Percentiles rank a stretch among this genome's conserved stretches.
phyloP scores from a whole-genome alignment of 2,329 filamentous ascomycete species.

The Aspergillus felis region DNA sequence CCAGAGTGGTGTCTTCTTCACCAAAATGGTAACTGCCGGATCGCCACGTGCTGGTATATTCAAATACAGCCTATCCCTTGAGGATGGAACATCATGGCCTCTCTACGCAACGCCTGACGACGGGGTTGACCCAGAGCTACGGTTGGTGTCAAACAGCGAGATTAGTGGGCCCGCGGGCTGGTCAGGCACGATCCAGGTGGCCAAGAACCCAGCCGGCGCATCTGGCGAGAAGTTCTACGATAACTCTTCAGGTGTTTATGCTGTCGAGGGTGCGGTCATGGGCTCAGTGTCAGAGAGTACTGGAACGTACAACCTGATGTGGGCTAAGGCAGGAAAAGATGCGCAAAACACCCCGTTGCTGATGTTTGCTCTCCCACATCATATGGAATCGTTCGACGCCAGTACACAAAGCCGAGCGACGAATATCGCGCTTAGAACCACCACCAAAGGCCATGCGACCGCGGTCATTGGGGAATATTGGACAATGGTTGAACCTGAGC shows the following conservation, averaged over 20 bases:
- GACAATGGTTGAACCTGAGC: constrained; percentile 70
- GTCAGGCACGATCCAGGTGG: constrained; percentile 74
- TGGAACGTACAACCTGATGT: constrained; percentile 71
- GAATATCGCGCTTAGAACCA: constrained; percentile 65
- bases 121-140: constrained; percentile 62
- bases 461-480: constrained; percentile 69
- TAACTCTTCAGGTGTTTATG: constrained; percentile 69
- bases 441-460: constrained; percentile 77
- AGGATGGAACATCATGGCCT: constrained; percentile 72
- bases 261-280: constrained; percentile 59
- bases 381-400: constrained; percentile 68
- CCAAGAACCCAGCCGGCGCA: constrained; percentile 63
- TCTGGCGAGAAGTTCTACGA: constrained; percentile 69
- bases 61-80: constrained; percentile 72
- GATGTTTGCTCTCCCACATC: constrained; percentile 88
- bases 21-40: constrained; percentile 54
- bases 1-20: constrained; percentile 71
- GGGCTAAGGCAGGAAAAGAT: constrained; percentile 64
- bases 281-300: constrained; percentile 54
- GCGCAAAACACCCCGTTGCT: constrained; percentile 56
- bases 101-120: constrained; percentile 66
- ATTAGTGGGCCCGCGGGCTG: constrained; percentile 66
- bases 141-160: constrained; percentile 61
- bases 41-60: constrained; percentile 60
- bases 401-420: constrained; percentile 49